phyloP scores from a whole-genome alignment of 2,329 filamentous ascomycete species.

The Fusarium sp. region DNA sequence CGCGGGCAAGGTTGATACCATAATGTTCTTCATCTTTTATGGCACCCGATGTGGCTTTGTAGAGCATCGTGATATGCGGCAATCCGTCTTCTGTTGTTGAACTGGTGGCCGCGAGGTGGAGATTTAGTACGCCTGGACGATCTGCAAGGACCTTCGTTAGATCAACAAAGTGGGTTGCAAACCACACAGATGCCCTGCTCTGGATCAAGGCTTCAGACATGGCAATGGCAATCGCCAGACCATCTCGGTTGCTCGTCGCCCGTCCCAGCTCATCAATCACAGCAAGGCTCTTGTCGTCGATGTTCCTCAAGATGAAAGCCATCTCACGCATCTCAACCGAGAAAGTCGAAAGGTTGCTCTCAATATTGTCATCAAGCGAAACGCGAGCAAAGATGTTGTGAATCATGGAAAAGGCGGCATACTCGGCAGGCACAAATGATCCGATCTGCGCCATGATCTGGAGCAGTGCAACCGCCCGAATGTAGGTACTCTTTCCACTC shows the following conservation, averaged over 20 bases:
- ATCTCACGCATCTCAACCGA: constrained; percentile 96
- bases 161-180: constrained; percentile 93
- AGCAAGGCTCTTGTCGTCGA: constrained; percentile 81
- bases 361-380: constrained; percentile 88
- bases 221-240: constrained; percentile 88
- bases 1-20: constrained; percentile 84
- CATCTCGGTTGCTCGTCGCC: constrained; percentile 90
- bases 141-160: constrained; percentile 82
- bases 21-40: constrained; percentile 80
- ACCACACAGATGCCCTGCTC: constrained; percentile 86
- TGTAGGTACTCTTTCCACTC: constrained; percentile 98
- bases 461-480: constrained; percentile 85
- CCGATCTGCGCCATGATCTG: constrained; percentile 96
- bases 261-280: constrained; percentile 94
- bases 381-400: constrained; percentile 90
- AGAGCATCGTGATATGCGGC: constrained; percentile 85
- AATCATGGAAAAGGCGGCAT: constrained; percentile 84
- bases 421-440: constrained; percentile 88
- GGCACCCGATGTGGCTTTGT: constrained; percentile 82
- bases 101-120: constrained; percentile 84
- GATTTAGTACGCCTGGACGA: constrained; percentile 83
- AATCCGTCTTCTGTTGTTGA: constrained; percentile 63
- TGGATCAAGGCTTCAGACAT: constrained; percentile 91
- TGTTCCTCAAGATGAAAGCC: constrained; percentile 89
- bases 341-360: constrained; percentile 94